Evolutionary conservation across 495 filamentous ascomycete genomes (phyloP).

Genomic region (Aspergillus haitiensis): DNA sequence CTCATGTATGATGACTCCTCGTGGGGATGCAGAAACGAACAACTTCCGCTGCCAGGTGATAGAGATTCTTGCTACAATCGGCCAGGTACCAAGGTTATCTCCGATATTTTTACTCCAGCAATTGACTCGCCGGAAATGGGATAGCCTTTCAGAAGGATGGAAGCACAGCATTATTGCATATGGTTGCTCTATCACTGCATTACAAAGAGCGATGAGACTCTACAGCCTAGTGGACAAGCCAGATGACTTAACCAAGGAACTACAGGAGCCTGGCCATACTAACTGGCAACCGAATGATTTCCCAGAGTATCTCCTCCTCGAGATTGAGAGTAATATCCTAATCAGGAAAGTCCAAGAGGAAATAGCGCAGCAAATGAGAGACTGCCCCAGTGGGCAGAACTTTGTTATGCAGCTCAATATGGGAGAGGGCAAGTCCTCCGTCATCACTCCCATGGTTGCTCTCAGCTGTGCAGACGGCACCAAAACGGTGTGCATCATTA

Average conservation of each 20-base stretch:
- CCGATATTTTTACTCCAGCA: slow-evolving; percentile 26
- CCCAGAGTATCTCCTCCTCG: slow-evolving; percentile 62
- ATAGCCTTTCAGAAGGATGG: slow-evolving; percentile 19
- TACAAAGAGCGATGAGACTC: slow-evolving; percentile 45
- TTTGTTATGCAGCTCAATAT: slow-evolving; percentile 71
- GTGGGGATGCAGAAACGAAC: too few relatives aligned
- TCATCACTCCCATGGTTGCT: slow-evolving; percentile 67
- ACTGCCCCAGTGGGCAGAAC: slow-evolving; percentile 41
- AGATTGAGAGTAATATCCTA: slow-evolving; percentile 62
- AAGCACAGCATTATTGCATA: slow-evolving; percentile 31
- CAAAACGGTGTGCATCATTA: slow-evolving; percentile 58
- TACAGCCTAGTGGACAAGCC: neutral
- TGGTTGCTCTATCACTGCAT: slow-evolving; percentile 37
- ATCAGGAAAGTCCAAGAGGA: slow-evolving; percentile 61
- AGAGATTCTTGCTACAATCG: slow-evolving; percentile 5
- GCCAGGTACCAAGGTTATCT: slow-evolving; percentile 26
- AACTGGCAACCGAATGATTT: slow-evolving; percentile 53
- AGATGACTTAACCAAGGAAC: slow-evolving; percentile 52
- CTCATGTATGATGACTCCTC: too few relatives aligned
- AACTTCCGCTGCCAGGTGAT: neutral
- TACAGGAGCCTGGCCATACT: slow-evolving; percentile 53
- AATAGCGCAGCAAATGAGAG: slow-evolving; percentile 61
- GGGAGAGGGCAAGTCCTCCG: slow-evolving; percentile 73
- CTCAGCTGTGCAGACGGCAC: slow-evolving; percentile 52
- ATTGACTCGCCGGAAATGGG: slow-evolving; percentile 22